Percentiles rank a stretch among this genome's conserved stretches.
These are phyloP conservation scores for Anthracocystis walkeri DNA, from an alignment of 1,284 basidiomycete genomes.

Conservation along the genomic window DNA sequence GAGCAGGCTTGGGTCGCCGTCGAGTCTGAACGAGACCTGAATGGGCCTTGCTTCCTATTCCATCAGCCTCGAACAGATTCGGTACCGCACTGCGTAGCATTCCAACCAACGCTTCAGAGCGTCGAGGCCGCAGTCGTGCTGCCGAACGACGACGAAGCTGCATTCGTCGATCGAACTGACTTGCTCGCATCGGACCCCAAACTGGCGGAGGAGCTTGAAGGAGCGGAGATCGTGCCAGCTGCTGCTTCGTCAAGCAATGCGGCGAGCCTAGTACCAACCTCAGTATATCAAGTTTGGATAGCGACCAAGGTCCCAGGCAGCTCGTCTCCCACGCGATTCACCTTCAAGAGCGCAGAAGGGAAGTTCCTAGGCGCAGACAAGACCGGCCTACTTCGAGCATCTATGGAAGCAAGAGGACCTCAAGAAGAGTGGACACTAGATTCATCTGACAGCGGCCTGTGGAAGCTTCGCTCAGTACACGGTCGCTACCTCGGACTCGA, in stretches of 20 bases:
- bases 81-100: slow-evolving; percentile 21
- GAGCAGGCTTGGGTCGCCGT: slow-evolving; percentile 58
- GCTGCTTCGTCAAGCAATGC: slow-evolving; percentile 1
- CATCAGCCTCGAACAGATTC: slow-evolving; percentile 7
- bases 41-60: slow-evolving; percentile 51
- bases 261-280: slow-evolving; percentile 30
- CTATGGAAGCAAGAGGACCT: slow-evolving; percentile 60
- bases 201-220: slow-evolving; percentile 40
- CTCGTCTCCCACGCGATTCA: slow-evolving; percentile 38
- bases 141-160: slow-evolving; percentile 10
- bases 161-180: slow-evolving; percentile 10
- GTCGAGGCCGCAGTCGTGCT: slow-evolving; percentile 30
- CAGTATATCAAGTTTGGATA: slow-evolving; percentile 64
- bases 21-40: slow-evolving; percentile 37
- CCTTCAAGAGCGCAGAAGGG: slow-evolving; percentile 58
- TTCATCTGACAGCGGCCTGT: background rate
- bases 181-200: slow-evolving; percentile 32
- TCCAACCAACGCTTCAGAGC: slow-evolving; percentile 44
- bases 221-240: slow-evolving; percentile 33
- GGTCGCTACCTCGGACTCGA: slow-evolving; percentile 53
- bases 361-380: slow-evolving; percentile 58
- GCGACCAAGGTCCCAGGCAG: slow-evolving; percentile 48
- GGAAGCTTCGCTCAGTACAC: slow-evolving; percentile 47
- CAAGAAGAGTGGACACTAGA: slow-evolving; percentile 61
- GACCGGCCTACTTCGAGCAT: slow-evolving; percentile 44